Base-by-base conservation (phyloP, 352 stramenopile species). In the Lagenidium giganteum region DNA sequence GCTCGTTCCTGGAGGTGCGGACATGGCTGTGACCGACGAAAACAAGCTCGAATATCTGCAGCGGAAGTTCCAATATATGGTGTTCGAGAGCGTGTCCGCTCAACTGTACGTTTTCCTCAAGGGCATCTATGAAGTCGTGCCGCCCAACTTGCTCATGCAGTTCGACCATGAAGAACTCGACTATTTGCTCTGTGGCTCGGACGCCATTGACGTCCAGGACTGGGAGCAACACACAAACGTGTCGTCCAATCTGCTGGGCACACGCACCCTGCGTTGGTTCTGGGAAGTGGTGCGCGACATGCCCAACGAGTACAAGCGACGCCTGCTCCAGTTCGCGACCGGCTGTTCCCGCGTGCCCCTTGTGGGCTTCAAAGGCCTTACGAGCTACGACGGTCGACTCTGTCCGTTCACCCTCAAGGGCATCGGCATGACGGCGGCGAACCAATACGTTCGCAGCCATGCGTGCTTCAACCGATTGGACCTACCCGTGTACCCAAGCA, bases 111-210 rank as follows among this genome's bases (percentile, higher is more conserved):
- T 56, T 1, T 72, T 85, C 26, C 51, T 98, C n/a, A 92, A 83
- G 43, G 96, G 95, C 18, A 88, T 98, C 36, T 98, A 98, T 59
- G 92, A 98, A 51, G 88, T 98, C n/a, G 87, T 98, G 51, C 96
- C 96, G 2, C 83, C 91, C 36, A 68, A 95, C 22, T 71, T 98
- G 28, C 59, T 98, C n/a, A 85, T 96, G 37, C 71, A 97, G 2
- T 98, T 98, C 63, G 96, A 99, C 56, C 95, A 93, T 20, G 93
- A 98, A 67, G 95, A 99, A 64, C 76, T 99, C 6, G 95, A 99
- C 52, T 81, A 98, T 34, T 47, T 99, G 18, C 77, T 99, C 49
- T 98, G 93, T 47, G 96, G 96, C 14, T 75, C 97, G 23, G 89
- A 95, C 11, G 80, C 91, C 61, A 97, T 99, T 47, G 87, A 98